Evolutionary conservation across 139 green algal species (phyloP), one percentile per base, ranked within the genome.

Genomic region (Chloropicon primus): DNA sequence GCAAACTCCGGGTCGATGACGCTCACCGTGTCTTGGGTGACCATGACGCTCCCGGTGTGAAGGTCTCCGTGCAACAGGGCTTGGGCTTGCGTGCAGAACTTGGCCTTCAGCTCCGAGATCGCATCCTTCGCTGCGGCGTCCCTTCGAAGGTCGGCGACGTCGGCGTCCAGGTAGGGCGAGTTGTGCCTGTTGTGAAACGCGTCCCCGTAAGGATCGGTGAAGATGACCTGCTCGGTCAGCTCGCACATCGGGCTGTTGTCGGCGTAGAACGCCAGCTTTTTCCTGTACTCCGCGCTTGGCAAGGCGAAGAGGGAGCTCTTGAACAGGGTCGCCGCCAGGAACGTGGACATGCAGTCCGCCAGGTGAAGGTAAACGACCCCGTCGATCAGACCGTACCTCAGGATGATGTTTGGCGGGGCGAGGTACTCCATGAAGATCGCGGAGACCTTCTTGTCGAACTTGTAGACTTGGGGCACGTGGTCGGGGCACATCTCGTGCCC

Each of bases 1-100:
- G 91, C 93, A 89, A 99, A 99, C 91, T 99, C 95, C 1, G 92
- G 86, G 84, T 98, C 94, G 71, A 98, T 97, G 22, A 92, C 82
- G 24, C 41, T 62, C 41, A 17, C 62, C 21, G 78, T 78, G 76
- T 82, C 53, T 1, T 85, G 28, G 0, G 88, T 94, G 28, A 89
- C 88, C 94, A 98, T 98, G 72, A 97, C 80, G 75, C 85, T 93
- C 22, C 93, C 93, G 0, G 95, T 99, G 90, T 99, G 95, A 71
- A 99, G 83, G 85, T 99, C 95, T 0, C 91, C 95, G 76, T 99
- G 95, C 73, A 99, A 74, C 74, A 99, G 85, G 17, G 94, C 94
- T 85, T 98, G 82, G 1, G 79, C 72, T 0, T 80, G 78, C 75
- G 84, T 26, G n/a, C 82, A 81, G 85, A 99, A 99, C 62, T 81